Evolutionary conservation across 2,329 filamentous ascomycete species (phyloP).

Genomic region (Orbilia javanica): DNA sequence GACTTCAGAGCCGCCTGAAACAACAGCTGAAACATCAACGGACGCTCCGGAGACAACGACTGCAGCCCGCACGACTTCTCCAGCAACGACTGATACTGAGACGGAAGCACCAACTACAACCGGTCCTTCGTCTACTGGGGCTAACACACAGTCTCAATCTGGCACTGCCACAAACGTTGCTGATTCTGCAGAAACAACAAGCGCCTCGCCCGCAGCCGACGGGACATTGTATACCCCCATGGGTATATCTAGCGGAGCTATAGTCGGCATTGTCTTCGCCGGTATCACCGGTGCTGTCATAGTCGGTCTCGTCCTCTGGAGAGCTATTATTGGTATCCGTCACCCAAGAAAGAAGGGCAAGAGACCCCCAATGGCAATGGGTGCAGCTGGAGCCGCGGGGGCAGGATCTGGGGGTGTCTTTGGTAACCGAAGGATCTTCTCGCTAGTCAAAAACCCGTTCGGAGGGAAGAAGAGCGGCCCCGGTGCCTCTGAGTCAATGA

Average conservation of each 20-base stretch:
- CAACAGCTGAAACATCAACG: conserved; percentile 3
- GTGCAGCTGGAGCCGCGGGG: conserved; percentile 8
- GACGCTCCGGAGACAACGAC: conserved; percentile 21
- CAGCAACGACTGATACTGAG: not conserved
- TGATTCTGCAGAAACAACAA: conserved; percentile 32
- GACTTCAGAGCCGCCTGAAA: not conserved
- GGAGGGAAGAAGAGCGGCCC: conserved; percentile 24
- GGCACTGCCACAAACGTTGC: conserved; percentile 45
- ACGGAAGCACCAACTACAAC: conserved; percentile 14
- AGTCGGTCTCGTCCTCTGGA: conserved; percentile 54
- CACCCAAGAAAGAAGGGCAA: conserved; percentile 42
- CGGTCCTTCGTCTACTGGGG: conserved; percentile 4
- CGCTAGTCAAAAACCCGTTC: conserved; percentile 29
- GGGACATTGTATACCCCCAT: conserved; percentile 36
- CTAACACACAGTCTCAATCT: conserved; percentile 8
- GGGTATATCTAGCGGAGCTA: conserved; percentile 56
- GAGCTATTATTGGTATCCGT: conserved; percentile 52
- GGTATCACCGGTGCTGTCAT: conserved; percentile 52
- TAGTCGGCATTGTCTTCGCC: conserved; percentile 55
- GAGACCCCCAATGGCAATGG: not conserved
- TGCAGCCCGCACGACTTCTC: not conserved
- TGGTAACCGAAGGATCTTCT: conserved; percentile 39
- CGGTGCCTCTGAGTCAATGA: conserved; percentile 33
- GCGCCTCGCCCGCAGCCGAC: conserved; percentile 7
- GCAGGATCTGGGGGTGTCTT: conserved; percentile 15